Conservation (phyloP, 495 filamentous ascomycete genomes). For the Aspergillus panamensis region DNA sequence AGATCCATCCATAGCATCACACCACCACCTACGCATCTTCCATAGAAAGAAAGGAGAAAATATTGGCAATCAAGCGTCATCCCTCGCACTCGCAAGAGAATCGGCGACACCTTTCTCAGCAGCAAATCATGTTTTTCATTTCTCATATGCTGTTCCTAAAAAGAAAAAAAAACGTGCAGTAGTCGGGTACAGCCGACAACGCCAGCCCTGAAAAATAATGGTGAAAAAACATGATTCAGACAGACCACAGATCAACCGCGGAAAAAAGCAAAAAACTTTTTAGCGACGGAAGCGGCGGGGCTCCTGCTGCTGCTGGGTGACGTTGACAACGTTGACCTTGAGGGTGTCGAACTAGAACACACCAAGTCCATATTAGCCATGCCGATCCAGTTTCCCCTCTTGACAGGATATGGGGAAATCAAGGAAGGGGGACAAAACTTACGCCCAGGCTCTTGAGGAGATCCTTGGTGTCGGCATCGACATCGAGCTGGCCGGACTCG, state of each 20-base stretch:
- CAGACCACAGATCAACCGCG: conserved; percentile 38
- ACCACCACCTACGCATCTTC: conserved; percentile 15
- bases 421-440: conserved; percentile 51
- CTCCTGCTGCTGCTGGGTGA: conserved; percentile 86
- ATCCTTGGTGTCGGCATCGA: conserved; percentile 97
- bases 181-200: conserved; percentile 14
- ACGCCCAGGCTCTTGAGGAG: conserved; percentile 96
- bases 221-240: conserved; percentile 19
- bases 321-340: conserved; percentile 87
- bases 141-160: conserved; percentile 37
- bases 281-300: conserved; percentile 55
- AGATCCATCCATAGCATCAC: neutral
- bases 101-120: conserved; percentile 83
- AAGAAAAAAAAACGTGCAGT: conserved; percentile 19
- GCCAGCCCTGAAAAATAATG: conserved; percentile 14
- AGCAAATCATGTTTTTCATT: conserved; percentile 59
- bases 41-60: conserved; percentile 24
- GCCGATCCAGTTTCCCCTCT: neutral
- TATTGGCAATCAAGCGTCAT: conserved; percentile 93
- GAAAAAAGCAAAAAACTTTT: conserved; percentile 23
- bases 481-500: conserved; percentile 88
- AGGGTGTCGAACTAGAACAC: conserved; percentile 84
- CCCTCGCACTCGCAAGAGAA: conserved; percentile 56
- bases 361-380: neutral
- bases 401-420: neutral